Evolutionary conservation across 495 filamentous ascomycete genomes (phyloP), one percentile per base, ranked within the genome.

Genomic region (Xylaria flabelliformis): DNA sequence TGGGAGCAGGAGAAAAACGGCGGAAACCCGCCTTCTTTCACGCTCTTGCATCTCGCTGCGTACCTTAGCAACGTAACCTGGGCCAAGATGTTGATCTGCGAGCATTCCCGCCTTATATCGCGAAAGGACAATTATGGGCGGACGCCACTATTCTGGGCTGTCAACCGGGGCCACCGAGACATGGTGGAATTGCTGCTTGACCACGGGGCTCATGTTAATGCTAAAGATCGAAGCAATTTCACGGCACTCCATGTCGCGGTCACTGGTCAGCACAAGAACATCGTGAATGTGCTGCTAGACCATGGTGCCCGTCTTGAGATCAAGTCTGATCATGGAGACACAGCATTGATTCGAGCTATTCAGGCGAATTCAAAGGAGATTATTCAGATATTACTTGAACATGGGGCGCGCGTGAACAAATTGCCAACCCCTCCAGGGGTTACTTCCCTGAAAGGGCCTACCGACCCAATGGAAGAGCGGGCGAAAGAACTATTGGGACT

Each of bases 1-100:
- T 80, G 76, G 76, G 73, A 78, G 56, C 72, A 75, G 67, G 74
- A 80, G 71, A 74, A 78, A 55, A 71, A 77, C 74, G 76, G 69
- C 24, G 69, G 69, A 53, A 66, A 36, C n/a, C 58, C 69, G 21
- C 69, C 69, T 32, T 72, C 74, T 21, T 81, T 81, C 69, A 77
- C 81, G 50, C 76, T 82, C 66, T 74, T 83, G 76, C 81, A 83
- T 78, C 74, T 83, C 36, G 80, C 81, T 67, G 79, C 80, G 42
- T 83, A 76, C 73, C 73, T 82, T 71, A 80, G 80, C 50, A 81
- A 56, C 15, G 46, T 71, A 41, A 0, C 59, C 26, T 66, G 69
- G 69, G 69, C 69, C 24, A 78, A 75, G 69, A 36, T 77, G 69
- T 75, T 78, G 58, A 59, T 78, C 71, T 67, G 53, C 44, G 6